These are phyloP conservation scores for Sarocladiaceae sp. DNA, from an alignment of 2,329 filamentous ascomycete species.

Conservation along the genomic window DNA sequence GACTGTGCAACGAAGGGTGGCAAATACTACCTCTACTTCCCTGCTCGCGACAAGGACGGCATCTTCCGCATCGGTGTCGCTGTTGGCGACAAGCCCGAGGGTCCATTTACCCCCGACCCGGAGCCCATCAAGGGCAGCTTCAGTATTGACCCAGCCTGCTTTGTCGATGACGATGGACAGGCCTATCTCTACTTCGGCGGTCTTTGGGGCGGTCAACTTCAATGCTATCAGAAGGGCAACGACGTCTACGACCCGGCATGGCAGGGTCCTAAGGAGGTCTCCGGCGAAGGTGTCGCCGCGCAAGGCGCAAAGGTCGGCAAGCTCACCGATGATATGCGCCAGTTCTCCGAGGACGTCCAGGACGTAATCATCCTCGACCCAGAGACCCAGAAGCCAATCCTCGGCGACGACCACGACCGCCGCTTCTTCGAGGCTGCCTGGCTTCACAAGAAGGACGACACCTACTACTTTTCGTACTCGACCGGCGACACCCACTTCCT, in stretches of 20 bases:
- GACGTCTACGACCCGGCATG: conserved; percentile 49
- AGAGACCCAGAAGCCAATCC: conserved; percentile 52
- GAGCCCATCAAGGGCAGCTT: conserved; percentile 62
- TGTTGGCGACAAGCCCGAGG: conserved; percentile 54
- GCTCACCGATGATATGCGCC: conserved; percentile 59
- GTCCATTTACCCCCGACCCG: conserved; percentile 62
- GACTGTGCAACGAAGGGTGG: conserved; percentile 63
- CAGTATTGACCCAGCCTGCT: conserved; percentile 70
- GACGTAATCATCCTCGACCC: conserved; percentile 60
- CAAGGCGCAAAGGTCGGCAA: conserved; percentile 61
- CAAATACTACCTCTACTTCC: conserved; percentile 73
- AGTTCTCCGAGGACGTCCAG: conserved; percentile 47
- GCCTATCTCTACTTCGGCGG: conserved; percentile 63
- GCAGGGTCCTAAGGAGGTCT: conserved; percentile 53
- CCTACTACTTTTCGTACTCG: conserved; percentile 72
- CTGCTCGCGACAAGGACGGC: conserved; percentile 62
- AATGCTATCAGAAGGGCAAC: conserved; percentile 60
- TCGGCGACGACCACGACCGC: conserved; percentile 62
- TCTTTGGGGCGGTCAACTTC: conserved; percentile 74
- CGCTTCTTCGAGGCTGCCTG: conserved; percentile 78
- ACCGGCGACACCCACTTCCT: conserved; percentile 73
- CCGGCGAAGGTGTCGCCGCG: conserved; percentile 47
- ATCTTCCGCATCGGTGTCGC: conserved; percentile 74
- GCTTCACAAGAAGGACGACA: conserved; percentile 65
- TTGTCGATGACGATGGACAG: conserved; percentile 53